Conservation (phyloP, 2,329 filamentous ascomycete species). For the Trichophyton verrucosum region DNA sequence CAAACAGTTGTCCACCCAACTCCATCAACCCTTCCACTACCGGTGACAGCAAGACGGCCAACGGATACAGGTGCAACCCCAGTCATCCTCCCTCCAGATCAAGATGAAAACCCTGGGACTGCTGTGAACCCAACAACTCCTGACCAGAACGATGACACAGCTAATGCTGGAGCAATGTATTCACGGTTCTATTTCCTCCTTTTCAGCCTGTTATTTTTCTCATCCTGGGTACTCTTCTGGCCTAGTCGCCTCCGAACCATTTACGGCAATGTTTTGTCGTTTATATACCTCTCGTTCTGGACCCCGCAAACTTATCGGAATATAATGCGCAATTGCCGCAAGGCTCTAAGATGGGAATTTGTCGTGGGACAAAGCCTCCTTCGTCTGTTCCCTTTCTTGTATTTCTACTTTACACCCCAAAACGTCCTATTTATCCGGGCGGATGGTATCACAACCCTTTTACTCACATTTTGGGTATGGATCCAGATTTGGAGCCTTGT, state of each 20-base stretch:
- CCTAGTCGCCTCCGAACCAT: conserved; percentile 40
- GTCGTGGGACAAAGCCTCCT: conserved; percentile 70
- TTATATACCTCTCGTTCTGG: conserved; percentile 83
- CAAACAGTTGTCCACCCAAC: conserved; percentile 11
- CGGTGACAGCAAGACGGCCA: conserved; percentile 36
- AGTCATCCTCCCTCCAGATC: conserved; percentile 48
- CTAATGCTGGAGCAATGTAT: conserved; percentile 47
- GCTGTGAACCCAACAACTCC: conserved; percentile 25
- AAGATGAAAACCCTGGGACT: conserved; percentile 32
- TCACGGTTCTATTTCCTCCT: conserved; percentile 50
- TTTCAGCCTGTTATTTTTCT: conserved; percentile 45
- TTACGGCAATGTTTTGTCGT: conserved; percentile 51
- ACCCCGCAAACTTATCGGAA: conserved; percentile 85
- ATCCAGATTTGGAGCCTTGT: conserved; percentile 66
- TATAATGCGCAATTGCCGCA: conserved; percentile 76
- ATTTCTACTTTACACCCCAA: conserved; percentile 65
- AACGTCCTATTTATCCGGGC: conserved; percentile 71
- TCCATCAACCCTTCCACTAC: conserved; percentile 22
- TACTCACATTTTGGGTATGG: conserved; percentile 71
- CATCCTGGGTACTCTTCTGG: conserved; percentile 47
- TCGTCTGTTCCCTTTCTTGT: conserved; percentile 66
- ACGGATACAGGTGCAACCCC: conserved; percentile 41
- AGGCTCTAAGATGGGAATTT: conserved; percentile 83
- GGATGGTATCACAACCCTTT: conserved; percentile 52
- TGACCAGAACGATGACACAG: conserved; percentile 25